Conservation (phyloP, 257 asterid genomes). For the Lithospermum erythrorhizon region DNA sequence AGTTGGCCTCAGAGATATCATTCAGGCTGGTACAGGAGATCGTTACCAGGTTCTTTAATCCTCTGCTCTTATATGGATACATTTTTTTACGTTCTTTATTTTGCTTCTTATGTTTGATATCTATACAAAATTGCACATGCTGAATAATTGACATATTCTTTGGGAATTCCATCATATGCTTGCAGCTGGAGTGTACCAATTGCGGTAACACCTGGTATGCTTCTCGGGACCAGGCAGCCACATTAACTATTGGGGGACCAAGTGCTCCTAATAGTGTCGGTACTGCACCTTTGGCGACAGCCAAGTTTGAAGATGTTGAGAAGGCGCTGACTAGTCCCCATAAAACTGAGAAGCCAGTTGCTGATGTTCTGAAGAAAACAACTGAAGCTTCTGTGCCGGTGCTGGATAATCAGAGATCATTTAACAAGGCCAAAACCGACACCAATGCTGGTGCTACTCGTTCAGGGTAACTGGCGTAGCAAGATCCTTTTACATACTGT, state of each 20-base stretch:
- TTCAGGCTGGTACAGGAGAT: conserved; percentile 65
- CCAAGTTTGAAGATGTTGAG: conserved; percentile 60
- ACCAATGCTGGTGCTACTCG: conserved; percentile 12
- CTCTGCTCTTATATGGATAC: neutral
- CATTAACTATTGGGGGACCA: conserved; percentile 55
- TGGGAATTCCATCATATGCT: neutral
- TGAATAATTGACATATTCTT: neutral
- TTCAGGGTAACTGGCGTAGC: neutral
- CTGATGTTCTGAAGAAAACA: conserved; percentile 36
- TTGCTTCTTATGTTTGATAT: neutral
- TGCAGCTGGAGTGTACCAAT: conserved; percentile 65
- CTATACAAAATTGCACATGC: neutral
- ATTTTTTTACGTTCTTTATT: neutral
- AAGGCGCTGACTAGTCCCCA: conserved; percentile 57
- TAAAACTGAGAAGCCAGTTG: conserved; percentile 23
- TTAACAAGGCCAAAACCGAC: conserved; percentile 22
- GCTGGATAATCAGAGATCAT: conserved; percentile 35
- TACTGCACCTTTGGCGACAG: conserved; percentile 52
- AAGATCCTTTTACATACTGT: neutral
- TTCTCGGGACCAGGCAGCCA: conserved; percentile 63
- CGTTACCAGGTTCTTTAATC: conserved; percentile 53
- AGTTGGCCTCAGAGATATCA: conserved; percentile 57
- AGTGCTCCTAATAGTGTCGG: conserved; percentile 35
- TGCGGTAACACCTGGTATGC: conserved; percentile 83
- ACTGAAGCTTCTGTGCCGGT: conserved; percentile 35